phyloP scores from a whole-genome alignment of 176 grass and related monocot species.

The Aegilops tauschii region DNA sequence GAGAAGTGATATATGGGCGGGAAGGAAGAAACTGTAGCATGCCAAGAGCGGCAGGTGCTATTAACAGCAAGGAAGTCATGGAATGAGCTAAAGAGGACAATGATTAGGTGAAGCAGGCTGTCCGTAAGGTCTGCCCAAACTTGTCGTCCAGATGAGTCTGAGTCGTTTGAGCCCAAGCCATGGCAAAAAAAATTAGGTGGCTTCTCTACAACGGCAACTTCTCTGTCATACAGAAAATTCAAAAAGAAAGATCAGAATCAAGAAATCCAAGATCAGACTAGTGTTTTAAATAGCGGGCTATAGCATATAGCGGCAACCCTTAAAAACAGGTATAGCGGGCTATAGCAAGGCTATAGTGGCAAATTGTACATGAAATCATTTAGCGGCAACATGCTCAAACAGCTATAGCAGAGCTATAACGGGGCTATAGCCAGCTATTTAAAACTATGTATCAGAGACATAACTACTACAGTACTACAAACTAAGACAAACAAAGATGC shows the following conservation, averaged over 20 bases:
- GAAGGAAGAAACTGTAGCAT: conserved; percentile 7
- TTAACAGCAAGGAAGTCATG: too few relatives aligned
- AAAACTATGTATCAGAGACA: neutral
- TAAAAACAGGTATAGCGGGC: too few relatives aligned
- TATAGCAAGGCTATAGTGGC: too few relatives aligned
- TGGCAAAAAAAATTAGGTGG: conserved; percentile 14
- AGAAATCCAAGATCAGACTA: neutral
- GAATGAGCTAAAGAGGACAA: conserved; percentile 20
- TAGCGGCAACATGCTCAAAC: too few relatives aligned
- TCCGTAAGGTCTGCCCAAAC: conserved; percentile 44
- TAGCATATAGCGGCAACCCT: too few relatives aligned
- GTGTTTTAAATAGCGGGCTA: too few relatives aligned
- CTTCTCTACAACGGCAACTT: neutral
- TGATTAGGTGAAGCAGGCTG: conserved; percentile 38
- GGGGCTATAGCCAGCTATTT: too few relatives aligned
- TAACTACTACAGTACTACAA: neutral
- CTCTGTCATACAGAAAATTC: neutral
- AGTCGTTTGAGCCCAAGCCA: too few relatives aligned
- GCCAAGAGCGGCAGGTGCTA: conserved; percentile 45
- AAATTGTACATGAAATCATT: too few relatives aligned
- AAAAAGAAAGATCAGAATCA: neutral
- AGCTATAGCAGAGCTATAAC: too few relatives aligned
- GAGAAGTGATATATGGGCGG: neutral
- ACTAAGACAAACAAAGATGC: too few relatives aligned
- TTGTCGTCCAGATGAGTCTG: neutral